A percentile compares a stretch with the other conserved stretches of the same genome.
phyloP scores from a whole-genome alignment of 192 early-diverging fungal genomes.

The Podila horticola region DNA sequence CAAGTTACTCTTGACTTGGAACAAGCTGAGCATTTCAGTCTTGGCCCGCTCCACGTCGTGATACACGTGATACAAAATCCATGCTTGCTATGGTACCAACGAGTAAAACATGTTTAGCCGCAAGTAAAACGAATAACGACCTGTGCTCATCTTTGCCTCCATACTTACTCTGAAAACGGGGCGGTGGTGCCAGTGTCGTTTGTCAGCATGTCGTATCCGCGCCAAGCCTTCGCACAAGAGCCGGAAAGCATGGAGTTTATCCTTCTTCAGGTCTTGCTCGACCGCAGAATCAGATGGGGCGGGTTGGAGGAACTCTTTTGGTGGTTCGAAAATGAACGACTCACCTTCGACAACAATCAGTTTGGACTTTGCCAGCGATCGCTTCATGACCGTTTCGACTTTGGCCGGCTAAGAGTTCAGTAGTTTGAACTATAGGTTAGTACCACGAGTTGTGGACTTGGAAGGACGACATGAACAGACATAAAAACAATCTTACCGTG shows the following conservation, averaged over 20 bases:
- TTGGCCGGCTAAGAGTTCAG: conserved; percentile 18
- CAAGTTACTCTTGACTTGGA: conserved; percentile 64
- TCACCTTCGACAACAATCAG: conserved; percentile 34
- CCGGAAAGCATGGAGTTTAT: conserved; percentile 54
- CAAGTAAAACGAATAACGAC: neutral
- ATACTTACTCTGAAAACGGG: conserved; percentile 69
- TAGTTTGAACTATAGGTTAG: neutral
- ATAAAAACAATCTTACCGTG: conserved; percentile 36
- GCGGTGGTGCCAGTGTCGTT: conserved; percentile 77
- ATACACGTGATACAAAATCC: conserved; percentile 68
- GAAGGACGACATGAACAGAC: neutral
- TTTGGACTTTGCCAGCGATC: conserved; percentile 20
- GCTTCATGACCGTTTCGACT: conserved; percentile 18
- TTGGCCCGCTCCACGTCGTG: conserved; percentile 69
- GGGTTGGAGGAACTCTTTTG: conserved; percentile 16
- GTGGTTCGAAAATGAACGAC: conserved; percentile 42
- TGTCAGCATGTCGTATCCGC: conserved; percentile 68
- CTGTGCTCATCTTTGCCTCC: neutral
- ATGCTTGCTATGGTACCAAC: conserved; percentile 62
- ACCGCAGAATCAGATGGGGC: neutral
- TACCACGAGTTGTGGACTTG: neutral
- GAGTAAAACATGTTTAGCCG: neutral
- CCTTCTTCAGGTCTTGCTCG: conserved; percentile 21
- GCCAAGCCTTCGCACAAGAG: conserved; percentile 53
- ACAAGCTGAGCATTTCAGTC: conserved; percentile 63